Percentiles rank a stretch among this genome's conserved stretches.
phyloP scores from a whole-genome alignment of 2,329 filamentous ascomycete species.

The Zarea fungicola region DNA sequence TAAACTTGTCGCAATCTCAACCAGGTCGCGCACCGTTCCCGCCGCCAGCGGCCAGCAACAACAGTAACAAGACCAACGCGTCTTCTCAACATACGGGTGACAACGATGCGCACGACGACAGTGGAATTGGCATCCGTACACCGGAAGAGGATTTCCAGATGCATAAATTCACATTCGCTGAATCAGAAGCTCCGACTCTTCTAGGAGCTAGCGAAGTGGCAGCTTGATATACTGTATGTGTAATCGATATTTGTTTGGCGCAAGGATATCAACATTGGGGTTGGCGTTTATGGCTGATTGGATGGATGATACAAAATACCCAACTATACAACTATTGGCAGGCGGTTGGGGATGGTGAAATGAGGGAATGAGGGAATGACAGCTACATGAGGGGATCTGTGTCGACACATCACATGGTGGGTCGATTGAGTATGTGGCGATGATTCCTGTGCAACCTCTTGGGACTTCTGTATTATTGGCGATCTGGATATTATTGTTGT shows the following conservation, averaged over 20 bases:
- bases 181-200: slow-evolving; percentile 30
- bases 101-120: slow-evolving; percentile 59
- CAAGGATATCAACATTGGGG: slow-evolving; percentile 4
- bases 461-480: slow-evolving; percentile 9
- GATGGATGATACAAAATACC: slow-evolving; percentile 10
- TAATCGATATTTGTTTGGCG: slow-evolving; percentile 7
- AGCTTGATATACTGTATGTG: slow-evolving; percentile 11
- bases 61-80: slow-evolving; percentile 12
- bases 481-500: slow-evolving; percentile 8
- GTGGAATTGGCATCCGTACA: slow-evolving; percentile 66
- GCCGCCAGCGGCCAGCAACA: slow-evolving; percentile 35
- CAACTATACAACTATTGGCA: slow-evolving; percentile 8
- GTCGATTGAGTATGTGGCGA: slow-evolving; percentile 7
- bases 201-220: slow-evolving; percentile 27
- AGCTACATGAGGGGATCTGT: slow-evolving; percentile 4
- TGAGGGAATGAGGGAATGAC: slow-evolving; percentile 7
- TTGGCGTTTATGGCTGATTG: slow-evolving; percentile 13
- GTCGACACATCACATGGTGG: not conserved
- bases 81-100: slow-evolving; percentile 28
- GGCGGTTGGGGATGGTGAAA: slow-evolving; percentile 9
- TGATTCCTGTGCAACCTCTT: slow-evolving; percentile 3
- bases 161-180: slow-evolving; percentile 51
- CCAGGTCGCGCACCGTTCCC: slow-evolving; percentile 47
- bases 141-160: slow-evolving; percentile 60
- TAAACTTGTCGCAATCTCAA: slow-evolving; percentile 44